A percentile compares a stretch with the other conserved stretches of the same genome.
Evolutionary conservation across 805 yeast genomes (phyloP).

Genomic region (Hanseniaspora mollemarum): DNA sequence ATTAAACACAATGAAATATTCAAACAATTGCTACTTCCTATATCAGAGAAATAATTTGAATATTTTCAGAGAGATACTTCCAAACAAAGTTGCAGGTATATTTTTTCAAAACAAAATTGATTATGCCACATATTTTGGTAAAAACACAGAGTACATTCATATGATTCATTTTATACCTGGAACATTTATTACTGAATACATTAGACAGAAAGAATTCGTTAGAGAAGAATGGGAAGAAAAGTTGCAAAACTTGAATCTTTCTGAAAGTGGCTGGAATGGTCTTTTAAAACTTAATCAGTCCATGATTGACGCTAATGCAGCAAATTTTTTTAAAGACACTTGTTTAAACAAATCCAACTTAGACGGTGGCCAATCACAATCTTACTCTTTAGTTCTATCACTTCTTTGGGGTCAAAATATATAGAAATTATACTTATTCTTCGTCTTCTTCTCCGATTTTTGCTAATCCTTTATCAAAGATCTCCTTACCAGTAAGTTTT

Average conservation of each 20-base stretch:
- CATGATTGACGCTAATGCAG: constrained; percentile 50
- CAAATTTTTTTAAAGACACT: constrained; percentile 47
- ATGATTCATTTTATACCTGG: constrained; percentile 71
- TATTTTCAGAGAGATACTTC: constrained; percentile 41
- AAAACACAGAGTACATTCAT: constrained; percentile 60
- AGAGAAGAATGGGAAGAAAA: constrained; percentile 53
- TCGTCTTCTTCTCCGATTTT: constrained; percentile 51
- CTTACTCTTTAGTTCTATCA: constrained; percentile 56
- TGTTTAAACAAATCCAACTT: constrained; percentile 46
- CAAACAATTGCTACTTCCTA: constrained; percentile 47
- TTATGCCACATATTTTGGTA: constrained; percentile 63
- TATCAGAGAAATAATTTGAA: constrained; percentile 36
- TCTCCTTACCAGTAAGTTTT: constrained; percentile 74
- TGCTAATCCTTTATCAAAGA: constrained; percentile 82
- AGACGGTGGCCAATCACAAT: constrained; percentile 75
- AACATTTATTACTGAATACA: constrained; percentile 53
- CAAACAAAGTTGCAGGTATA: constrained; percentile 58
- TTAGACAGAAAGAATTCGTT: constrained; percentile 45
- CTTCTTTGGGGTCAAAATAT: constrained; percentile 1
- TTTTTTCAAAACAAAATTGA: constrained; percentile 61
- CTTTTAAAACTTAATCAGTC: constrained; percentile 65
- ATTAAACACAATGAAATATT: constrained; percentile 42
- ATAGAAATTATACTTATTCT: constrained; percentile 19
- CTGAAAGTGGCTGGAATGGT: constrained; percentile 64
- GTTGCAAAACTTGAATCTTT: constrained; percentile 34